Percentiles rank a stretch among this genome's conserved stretches.
Conservation (phyloP, 768 basidiomycete species). For the Lactarius sanguifluus region DNA sequence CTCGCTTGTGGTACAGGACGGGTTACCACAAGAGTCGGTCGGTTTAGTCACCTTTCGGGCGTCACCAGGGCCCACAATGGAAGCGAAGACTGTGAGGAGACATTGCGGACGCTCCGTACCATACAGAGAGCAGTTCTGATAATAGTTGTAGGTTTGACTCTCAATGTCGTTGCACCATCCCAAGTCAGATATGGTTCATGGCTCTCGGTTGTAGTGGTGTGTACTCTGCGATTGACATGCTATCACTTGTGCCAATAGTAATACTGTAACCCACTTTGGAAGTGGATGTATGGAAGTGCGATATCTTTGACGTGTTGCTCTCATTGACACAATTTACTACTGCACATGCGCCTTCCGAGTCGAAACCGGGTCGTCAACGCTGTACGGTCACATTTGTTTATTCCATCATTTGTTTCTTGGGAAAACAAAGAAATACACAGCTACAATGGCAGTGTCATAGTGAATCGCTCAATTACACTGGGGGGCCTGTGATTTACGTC, state of each 20-base stretch:
- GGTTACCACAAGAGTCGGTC: constrained; percentile 2
- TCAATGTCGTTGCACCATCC: constrained; percentile 31
- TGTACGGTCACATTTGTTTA: background rate
- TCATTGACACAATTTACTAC: background rate
- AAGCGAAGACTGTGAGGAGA: constrained; percentile 30
- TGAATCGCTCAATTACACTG: constrained; percentile 30
- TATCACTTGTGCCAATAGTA: background rate
- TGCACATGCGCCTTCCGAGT: constrained; percentile 1
- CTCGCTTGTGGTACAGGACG: background rate
- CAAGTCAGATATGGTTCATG: background rate
- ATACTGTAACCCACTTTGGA: background rate
- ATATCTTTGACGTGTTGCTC: background rate
- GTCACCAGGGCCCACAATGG: background rate
- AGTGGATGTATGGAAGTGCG: constrained; percentile 33
- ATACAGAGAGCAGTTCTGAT: background rate
- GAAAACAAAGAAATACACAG: background rate
- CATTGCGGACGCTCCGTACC: background rate
- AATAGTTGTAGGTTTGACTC: constrained; percentile 24
- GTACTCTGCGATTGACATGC: background rate
- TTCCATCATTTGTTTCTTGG: no score
- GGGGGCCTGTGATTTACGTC: constrained; percentile 32
- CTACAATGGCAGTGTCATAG: constrained; percentile 22
- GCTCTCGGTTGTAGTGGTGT: constrained; percentile 32
- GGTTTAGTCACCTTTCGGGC: background rate
- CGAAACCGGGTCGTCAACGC: background rate